Evolutionary conservation across 2,329 filamentous ascomycete genomes (phyloP), one percentile per base, ranked within the genome.

Genomic region (Amauroascus niger): DNA sequence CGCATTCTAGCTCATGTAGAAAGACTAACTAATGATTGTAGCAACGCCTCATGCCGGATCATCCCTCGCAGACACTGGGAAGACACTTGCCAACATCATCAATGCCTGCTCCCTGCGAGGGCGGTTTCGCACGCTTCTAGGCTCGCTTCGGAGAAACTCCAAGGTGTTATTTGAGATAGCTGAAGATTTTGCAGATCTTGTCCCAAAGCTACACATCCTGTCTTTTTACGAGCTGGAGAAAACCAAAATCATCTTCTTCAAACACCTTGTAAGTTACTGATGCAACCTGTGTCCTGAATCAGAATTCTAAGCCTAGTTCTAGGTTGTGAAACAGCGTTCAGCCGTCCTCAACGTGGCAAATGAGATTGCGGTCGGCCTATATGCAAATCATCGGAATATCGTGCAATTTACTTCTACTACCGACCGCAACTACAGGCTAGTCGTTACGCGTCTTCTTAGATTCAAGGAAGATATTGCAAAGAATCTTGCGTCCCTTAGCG

Each of bases 131-230:
- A 20, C 6, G 13, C 22, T 50, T 3, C 4, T 49, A 7, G 22
- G 33, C 7, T n/a, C 9, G 76, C 66, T 83, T n/a, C 70, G 76
- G 55, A 71, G 73, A 53, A 72, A 67, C 18, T 72, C 69, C 6
- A 68, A 72, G 50, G 64, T 63, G 22, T 58, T 72, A 13, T 66
- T 70, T 57, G 67, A 69, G 46, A 68, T 72, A 57, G 69, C 64
- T 4, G 67, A 69, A 55, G 59, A 67, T 43, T 73, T 71, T 41
- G 14, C 53, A 14, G 30, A 56, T 26, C 43, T 20, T 22, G 20
- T 11, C 9, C 13, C 20, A n/a, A 49, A 13, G 3, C 18, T 53
- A 14, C 54, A 53, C 18, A 20, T 57, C 6, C 49, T 57, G 30
- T 56, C 56, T 6, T 57, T 56, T 20, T 55, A 28, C 37, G 54